A percentile compares a stretch with the other conserved stretches of the same genome.
These are phyloP conservation scores for Puccinia horiana DNA, from an alignment of 1,284 basidiomycete species.

Conservation along the genomic window DNA sequence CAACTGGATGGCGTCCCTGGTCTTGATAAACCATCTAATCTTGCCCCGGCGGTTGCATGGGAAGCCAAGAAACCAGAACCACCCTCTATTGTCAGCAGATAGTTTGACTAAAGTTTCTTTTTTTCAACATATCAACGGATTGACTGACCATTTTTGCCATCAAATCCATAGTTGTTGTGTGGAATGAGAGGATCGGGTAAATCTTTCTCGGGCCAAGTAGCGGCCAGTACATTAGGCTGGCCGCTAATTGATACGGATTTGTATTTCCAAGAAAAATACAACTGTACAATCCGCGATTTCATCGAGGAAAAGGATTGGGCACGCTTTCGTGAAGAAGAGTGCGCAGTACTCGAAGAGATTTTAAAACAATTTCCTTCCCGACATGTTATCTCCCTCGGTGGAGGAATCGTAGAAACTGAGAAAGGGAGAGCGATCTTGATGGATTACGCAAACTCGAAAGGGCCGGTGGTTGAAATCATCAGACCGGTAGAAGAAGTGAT, in stretches of 20 bases:
- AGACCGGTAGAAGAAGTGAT: constrained; percentile 72
- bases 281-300: constrained; percentile 71
- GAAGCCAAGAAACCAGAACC: constrained; percentile 49
- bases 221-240: constrained; percentile 73
- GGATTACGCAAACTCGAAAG: constrained; percentile 65
- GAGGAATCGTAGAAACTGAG: constrained; percentile 87
- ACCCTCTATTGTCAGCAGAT: constrained; percentile 30
- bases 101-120: constrained; percentile 35
- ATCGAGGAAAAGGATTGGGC: constrained; percentile 77
- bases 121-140: constrained; percentile 72
- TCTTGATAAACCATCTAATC: constrained; percentile 52
- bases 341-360: constrained; percentile 58
- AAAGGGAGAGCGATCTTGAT: constrained; percentile 72
- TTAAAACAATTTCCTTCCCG: constrained; percentile 60
- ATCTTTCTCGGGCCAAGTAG: constrained; percentile 80
- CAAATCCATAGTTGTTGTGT: constrained; percentile 65
- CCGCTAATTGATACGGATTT: constrained; percentile 84
- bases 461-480: constrained; percentile 68
- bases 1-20: constrained; percentile 51
- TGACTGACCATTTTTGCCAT: not conserved
- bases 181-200: constrained; percentile 98
- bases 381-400: constrained; percentile 86
- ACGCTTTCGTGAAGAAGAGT: constrained; percentile 67
- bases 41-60: constrained; percentile 45
- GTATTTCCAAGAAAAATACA: constrained; percentile 71